A percentile compares a stretch with the other conserved stretches of the same genome.
Evolutionary conservation across 805 yeast genomes (phyloP).

Genomic region (Candida nemodendra): DNA sequence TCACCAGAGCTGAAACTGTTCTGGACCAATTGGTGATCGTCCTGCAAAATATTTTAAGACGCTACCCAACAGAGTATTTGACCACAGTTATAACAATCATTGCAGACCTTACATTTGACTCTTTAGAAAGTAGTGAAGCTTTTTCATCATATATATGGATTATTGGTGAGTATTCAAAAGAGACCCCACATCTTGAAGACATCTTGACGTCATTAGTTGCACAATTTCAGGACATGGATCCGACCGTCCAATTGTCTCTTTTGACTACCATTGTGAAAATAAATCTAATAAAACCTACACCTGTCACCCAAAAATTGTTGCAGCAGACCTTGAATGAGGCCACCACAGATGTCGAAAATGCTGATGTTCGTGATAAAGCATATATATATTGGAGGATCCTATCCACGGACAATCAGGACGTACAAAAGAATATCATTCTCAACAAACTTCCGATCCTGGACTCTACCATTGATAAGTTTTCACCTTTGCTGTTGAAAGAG

Average conservation of each 20-base stretch:
- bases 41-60: conserved; percentile 63
- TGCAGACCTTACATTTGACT: conserved; percentile 42
- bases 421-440: conserved; percentile 54
- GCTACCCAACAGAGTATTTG: conserved; percentile 54
- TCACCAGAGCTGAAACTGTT: conserved; percentile 61
- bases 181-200: conserved; percentile 51
- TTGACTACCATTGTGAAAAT: conserved; percentile 64
- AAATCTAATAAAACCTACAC: conserved; percentile 34
- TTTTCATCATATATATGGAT: conserved; percentile 66
- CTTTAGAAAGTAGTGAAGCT: conserved; percentile 48
- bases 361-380: conserved; percentile 80
- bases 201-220: conserved; percentile 47
- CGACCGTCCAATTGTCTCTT: conserved; percentile 57
- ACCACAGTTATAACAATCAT: conserved; percentile 56
- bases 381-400: conserved; percentile 77
- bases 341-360: conserved; percentile 63
- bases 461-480: conserved; percentile 69
- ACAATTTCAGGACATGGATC: conserved; percentile 56
- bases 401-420: conserved; percentile 42
- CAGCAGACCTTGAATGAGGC: conserved; percentile 62
- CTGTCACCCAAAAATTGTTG: conserved; percentile 39
- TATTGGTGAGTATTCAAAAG: conserved; percentile 66
- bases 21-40: conserved; percentile 61
- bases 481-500: conserved; percentile 64
- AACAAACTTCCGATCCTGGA: conserved; percentile 68